These are phyloP conservation scores for Primulina huaijiensis DNA, from an alignment of 257 asterid genomes.

Conservation along the genomic window DNA sequence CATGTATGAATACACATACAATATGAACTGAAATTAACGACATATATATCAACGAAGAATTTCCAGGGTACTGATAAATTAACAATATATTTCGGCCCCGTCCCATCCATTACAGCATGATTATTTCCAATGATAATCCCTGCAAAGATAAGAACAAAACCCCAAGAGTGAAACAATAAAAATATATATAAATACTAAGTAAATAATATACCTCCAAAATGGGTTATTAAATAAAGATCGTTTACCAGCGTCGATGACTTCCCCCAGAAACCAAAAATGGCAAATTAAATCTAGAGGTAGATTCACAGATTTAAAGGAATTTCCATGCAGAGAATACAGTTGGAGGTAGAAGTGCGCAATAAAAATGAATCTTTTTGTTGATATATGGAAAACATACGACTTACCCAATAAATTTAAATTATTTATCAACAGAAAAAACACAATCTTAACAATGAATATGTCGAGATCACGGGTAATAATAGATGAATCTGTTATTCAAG, in stretches of 20 bases:
- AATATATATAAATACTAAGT: too few species aligned
- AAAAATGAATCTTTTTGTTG: too few species aligned
- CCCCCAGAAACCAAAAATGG: slow-evolving; percentile 36
- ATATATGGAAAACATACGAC: too few species aligned
- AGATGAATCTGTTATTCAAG: background rate
- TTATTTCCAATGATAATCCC: background rate
- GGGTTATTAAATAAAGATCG: background rate
- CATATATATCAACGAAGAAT: too few species aligned
- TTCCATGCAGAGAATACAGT: slow-evolving; percentile 17
- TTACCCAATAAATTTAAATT: too few species aligned
- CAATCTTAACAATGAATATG: background rate
- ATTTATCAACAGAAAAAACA: too few species aligned
- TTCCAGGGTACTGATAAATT: too few species aligned
- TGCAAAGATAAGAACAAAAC: background rate
- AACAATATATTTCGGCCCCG: too few species aligned
- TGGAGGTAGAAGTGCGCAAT: slow-evolving; percentile 5
- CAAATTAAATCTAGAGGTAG: slow-evolving; percentile 25
- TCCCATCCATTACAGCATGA: background rate
- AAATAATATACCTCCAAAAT: background rate
- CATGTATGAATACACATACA: too few species aligned
- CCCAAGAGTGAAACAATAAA: too few species aligned
- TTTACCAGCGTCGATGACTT: slow-evolving; percentile 18
- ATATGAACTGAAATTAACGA: too few species aligned
- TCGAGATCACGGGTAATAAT: too few species aligned
- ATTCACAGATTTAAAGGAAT: slow-evolving; percentile 3